Evolutionary conservation across 2,329 filamentous ascomycete genomes (phyloP).

Genomic region (Scopulariopsis brevicaulis): DNA sequence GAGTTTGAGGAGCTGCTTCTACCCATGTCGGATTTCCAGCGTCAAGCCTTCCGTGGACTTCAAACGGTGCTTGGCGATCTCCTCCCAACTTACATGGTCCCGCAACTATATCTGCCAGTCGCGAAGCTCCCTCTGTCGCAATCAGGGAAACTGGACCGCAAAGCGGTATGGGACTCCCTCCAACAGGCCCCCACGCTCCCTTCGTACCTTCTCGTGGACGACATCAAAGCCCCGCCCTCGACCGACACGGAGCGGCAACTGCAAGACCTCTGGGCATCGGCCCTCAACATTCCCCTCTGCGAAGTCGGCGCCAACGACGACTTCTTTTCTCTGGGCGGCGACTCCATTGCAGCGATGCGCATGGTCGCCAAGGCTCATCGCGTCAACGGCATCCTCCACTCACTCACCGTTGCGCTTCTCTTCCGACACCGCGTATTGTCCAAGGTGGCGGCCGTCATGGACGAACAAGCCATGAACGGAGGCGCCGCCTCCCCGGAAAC

Average conservation of each 20-base stretch:
- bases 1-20: neutral
- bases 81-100: conserved; percentile 34
- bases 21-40: neutral
- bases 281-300: conserved; percentile 17
- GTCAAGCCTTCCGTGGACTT: neutral
- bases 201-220: neutral
- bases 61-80: conserved; percentile 12
- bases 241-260: conserved; percentile 25
- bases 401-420: conserved; percentile 30
- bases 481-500: neutral
- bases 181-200: conserved; percentile 21
- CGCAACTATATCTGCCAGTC: conserved; percentile 32
- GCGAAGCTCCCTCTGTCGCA: conserved; percentile 30
- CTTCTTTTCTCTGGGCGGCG: conserved; percentile 37
- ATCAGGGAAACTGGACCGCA: conserved; percentile 37
- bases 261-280: conserved; percentile 22
- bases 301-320: conserved; percentile 24
- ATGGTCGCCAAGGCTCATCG: conserved; percentile 29
- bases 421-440: conserved; percentile 30
- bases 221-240: conserved; percentile 18
- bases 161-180: conserved; percentile 31
- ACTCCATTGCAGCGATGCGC: conserved; percentile 39
- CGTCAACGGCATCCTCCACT: conserved; percentile 14
- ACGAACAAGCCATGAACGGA: neutral
- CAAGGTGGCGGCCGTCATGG: conserved; percentile 22